Evolutionary conservation across 2,329 filamentous ascomycete genomes (phyloP).

Genomic region (Bipolaris zeicola): DNA sequence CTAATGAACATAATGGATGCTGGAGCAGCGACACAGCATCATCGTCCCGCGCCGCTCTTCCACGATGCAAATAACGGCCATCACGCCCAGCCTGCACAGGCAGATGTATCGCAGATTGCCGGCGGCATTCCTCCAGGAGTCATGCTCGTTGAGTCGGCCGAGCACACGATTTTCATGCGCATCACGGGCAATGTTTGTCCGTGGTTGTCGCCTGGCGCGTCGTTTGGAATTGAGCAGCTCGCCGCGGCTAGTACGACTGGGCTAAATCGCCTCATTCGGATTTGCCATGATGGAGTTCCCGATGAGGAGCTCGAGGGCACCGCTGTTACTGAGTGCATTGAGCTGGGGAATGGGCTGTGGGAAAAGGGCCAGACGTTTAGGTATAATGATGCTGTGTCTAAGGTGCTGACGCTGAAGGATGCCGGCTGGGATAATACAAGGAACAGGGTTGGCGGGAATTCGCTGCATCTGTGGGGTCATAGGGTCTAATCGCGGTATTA

Average conservation of each 20-base stretch:
- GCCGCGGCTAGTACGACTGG: constrained; percentile 30
- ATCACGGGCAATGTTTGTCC: constrained; percentile 38
- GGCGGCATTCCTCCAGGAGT: constrained; percentile 37
- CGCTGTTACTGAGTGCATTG: constrained; percentile 43
- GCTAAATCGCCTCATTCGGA: constrained; percentile 39
- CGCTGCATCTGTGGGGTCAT: constrained; percentile 40
- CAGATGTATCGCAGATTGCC: constrained; percentile 31
- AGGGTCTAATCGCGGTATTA: constrained; percentile 19
- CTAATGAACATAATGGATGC: constrained; percentile 19
- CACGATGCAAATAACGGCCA: constrained; percentile 30
- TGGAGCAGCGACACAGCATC: constrained; percentile 21
- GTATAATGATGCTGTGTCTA: constrained; percentile 36
- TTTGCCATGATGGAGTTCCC: constrained; percentile 29
- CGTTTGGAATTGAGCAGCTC: constrained; percentile 34
- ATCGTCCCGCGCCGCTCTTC: constrained; percentile 29
- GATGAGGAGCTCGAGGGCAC: constrained; percentile 34
- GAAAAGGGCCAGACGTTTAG: constrained; percentile 45
- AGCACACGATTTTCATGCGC: constrained; percentile 35
- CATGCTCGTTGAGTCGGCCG: constrained; percentile 31
- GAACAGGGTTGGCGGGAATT: constrained; percentile 34
- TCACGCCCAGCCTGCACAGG: constrained; percentile 29
- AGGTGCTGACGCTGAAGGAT: constrained; percentile 41
- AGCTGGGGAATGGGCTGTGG: constrained; percentile 42
- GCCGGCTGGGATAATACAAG: constrained; percentile 42
- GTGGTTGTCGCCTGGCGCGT: constrained; percentile 36